Base-by-base conservation (phyloP, 2,329 filamentous ascomycete species). In the Cladobotryum protrusum region DNA sequence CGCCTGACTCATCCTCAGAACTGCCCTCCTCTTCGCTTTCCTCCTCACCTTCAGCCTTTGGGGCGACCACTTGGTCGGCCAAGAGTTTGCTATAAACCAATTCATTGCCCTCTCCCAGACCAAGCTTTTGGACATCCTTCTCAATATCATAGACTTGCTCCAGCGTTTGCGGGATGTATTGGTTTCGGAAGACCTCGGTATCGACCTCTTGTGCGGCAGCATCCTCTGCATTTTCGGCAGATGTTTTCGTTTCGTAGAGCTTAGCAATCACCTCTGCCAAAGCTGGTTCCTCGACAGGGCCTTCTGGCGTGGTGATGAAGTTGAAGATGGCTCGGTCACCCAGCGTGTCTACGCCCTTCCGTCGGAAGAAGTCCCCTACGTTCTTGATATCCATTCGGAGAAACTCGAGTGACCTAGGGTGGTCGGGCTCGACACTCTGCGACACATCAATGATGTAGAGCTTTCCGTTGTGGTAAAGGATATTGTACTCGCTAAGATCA, bases 311-410 rank as follows among this genome's bases (percentile, higher is more conserved):
- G 1, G 83, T 89, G 62, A 97, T 83, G 68, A 96, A 97, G 57
- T 85, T 80, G 70, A 95, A 99, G 11, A 90, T 75, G n/a, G 78
- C 73, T 32, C 86, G 82, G 67, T 97, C 92, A 1, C 84, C 72
- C 3, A 99, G 75, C 0, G 82, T 86, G 54, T 95, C 83, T 2
- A 97, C 89, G 37, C 86, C 86, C 66, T 96, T 86, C 17, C 87
- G 80, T 29, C 83, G 77, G 80, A 97, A 99, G 71, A 95, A 99
- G 67, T 95, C 89, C 18, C 83, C 86, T 1, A 95, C 83, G 63
- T 99, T 99, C 76, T 96, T 97, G 69, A 99, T 90, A 64, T 99
- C 93, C 91, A 96, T 97, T 33, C 93, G 85, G 60, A 99, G 70
- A 64, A 99, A 99, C 65, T 97, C 92, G 29, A 95, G 77, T 2